Percentiles rank a stretch among this genome's conserved stretches.
Evolutionary conservation across 805 yeast species (phyloP).

Genomic region (Teunomyces tritomae): DNA sequence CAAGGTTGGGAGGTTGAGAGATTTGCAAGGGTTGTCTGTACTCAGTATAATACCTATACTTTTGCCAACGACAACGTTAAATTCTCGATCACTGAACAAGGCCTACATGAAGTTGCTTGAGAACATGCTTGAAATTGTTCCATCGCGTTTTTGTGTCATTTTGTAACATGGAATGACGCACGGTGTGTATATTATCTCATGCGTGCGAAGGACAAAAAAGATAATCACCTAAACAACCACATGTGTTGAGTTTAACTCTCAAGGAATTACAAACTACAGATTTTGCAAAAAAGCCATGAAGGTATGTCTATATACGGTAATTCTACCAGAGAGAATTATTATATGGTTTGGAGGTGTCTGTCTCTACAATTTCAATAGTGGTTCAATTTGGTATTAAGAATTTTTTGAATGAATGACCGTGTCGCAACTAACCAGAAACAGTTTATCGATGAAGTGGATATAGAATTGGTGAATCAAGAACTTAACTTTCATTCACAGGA

Average conservation of each 20-base stretch:
- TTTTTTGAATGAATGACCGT: constrained; percentile 1
- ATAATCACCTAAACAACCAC: constrained; percentile 16
- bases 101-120: constrained; percentile 11
- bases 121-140: not conserved
- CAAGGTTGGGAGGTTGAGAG: constrained; percentile 28
- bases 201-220: constrained; percentile 7
- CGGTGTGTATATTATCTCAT: not conserved
- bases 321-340: not conserved
- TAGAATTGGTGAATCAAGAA: constrained; percentile 87
- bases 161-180: not conserved
- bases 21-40: constrained; percentile 20
- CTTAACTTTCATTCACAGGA: constrained; percentile 46
- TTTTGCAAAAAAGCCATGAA: not conserved
- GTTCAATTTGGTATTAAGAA: not conserved
- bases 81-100: constrained; percentile 16
- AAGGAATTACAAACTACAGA: not conserved
- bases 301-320: not conserved
- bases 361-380: not conserved
- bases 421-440: constrained; percentile 21
- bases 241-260: not conserved
- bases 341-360: too few species aligned
- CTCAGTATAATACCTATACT: constrained; percentile 7
- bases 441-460: constrained; percentile 91
- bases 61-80: constrained; percentile 10
- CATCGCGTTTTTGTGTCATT: not conserved